Base-by-base conservation (phyloP, 2,329 filamentous ascomycete species). In the Paraphaeosphaeria sporulosa region DNA sequence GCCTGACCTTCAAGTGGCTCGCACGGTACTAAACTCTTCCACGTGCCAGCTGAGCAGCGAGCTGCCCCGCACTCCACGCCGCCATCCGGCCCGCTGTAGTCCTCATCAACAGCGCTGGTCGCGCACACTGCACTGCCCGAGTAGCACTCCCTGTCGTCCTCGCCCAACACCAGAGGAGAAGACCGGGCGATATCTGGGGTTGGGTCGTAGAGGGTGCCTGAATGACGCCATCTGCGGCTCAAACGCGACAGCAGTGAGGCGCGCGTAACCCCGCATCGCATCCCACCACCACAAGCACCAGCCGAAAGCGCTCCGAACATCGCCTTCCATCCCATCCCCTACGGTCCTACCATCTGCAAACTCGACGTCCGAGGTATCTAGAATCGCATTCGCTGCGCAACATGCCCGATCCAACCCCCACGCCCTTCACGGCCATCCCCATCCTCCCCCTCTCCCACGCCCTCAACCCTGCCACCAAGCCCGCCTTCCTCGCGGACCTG, bases 371-470 rank as follows among this genome's bases (percentile, higher is more conserved):
- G n/a, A n/a, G n/a, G n/a, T n/a, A n/a, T n/a, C n/a, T n/a, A n/a
- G n/a, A n/a, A n/a, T n/a, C n/a, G n/a, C n/a, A n/a, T n/a, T n/a
- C n/a, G n/a, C n/a, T n/a, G n/a, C 6, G 15, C 6, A 40, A 19
- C 15, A 40, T n/a, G 38, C 5, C 38, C 7, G 25, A n/a, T 7
- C 38, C 38, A 32, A 8, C 15, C 1, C 43, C 43, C 8, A 7
- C 23, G 7, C 21, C 59, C 59, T 96, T 96, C 80, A 89, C 86
- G 1, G 84, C 86, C 2, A 88, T 96, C 59, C 93, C 93, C 1
- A 86, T 95, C 55, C 84, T 96, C 38, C 91, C 94, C 74, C 84
- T 96, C 61, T 86, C 89, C 15, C 81, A 86, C 23, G 90, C 92
- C 42, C 81, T 83, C 64, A 79, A 88, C 66, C 83, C 86, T 19